A percentile compares a stretch with the other conserved stretches of the same genome.
These are phyloP conservation scores for Pistacia integerrima DNA, from an alignment of 345 rosid species.

Conservation along the genomic window DNA sequence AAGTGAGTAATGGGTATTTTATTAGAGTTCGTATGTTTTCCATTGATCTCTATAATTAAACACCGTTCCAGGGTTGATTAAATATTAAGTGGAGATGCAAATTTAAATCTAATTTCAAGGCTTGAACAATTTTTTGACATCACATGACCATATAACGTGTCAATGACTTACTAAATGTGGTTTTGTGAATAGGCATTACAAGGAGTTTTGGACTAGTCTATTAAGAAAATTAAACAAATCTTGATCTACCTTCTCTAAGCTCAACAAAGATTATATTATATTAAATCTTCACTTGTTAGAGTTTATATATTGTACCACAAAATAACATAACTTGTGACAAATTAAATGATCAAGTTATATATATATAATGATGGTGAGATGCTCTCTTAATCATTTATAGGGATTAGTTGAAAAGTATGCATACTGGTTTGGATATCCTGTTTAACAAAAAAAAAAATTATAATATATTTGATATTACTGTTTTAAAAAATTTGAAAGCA, in stretches of 20 bases:
- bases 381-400: too few relatives aligned
- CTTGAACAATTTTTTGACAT: background rate
- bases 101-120: conserved; percentile 8
- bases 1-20: background rate
- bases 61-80: too few relatives aligned
- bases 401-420: too few relatives aligned
- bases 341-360: too few relatives aligned
- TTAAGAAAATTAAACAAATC: background rate
- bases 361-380: too few relatives aligned
- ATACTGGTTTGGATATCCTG: too few relatives aligned
- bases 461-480: too few relatives aligned
- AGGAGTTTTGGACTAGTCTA: conserved; percentile 5
- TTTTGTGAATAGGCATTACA: conserved; percentile 9
- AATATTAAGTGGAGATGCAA: too few relatives aligned
- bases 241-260: background rate
- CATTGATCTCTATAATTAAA: background rate
- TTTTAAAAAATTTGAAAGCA: too few relatives aligned
- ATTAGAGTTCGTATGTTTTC: conserved; percentile 14
- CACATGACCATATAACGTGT: conserved; percentile 7
- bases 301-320: too few relatives aligned
- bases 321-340: too few relatives aligned
- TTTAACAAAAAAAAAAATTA: too few relatives aligned
- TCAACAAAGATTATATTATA: background rate
- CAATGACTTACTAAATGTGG: background rate
- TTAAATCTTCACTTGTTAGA: background rate